Conservation (phyloP, 345 rosid genomes). For the Lumnitzera racemosa region DNA sequence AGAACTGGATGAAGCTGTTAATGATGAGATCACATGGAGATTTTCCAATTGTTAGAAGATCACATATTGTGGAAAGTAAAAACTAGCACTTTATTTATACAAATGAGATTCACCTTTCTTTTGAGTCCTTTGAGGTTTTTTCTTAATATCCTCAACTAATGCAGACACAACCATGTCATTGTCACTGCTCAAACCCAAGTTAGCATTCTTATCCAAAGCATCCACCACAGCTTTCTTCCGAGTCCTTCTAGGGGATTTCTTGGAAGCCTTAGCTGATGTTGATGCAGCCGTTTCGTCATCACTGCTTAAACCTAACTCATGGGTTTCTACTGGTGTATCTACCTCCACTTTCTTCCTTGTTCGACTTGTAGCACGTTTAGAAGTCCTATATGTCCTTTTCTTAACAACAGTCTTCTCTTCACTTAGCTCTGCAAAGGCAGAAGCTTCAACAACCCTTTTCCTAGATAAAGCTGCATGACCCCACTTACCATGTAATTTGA, state of each 20-base stretch:
- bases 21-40: constrained; percentile 2
- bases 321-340: constrained; percentile 23
- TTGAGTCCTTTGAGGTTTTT: constrained; percentile 25
- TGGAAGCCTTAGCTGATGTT: constrained; percentile 5
- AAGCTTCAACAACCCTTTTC: constrained; percentile 35
- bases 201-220: constrained; percentile 21
- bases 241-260: constrained; percentile 24
- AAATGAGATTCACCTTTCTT: constrained; percentile 37
- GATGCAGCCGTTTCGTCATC: constrained; percentile 23
- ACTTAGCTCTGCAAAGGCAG: constrained; percentile 30
- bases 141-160: constrained; percentile 20
- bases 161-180: constrained; percentile 17
- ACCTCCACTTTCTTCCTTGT: constrained; percentile 49
- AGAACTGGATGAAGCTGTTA: constrained; percentile 32
- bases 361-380: constrained; percentile 32
- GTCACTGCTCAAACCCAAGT: constrained; percentile 21
- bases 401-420: constrained; percentile 36
- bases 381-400: constrained; percentile 33
- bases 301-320: constrained; percentile 22
- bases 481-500: constrained; percentile 38
- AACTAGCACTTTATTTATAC: not conserved
- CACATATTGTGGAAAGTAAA: not conserved
- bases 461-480: constrained; percentile 37
- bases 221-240: constrained; percentile 29
- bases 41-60: not conserved